A percentile compares a stretch with the other conserved stretches of the same genome.
phyloP scores from a whole-genome alignment of 306 rosid species.

The Quercus glauca region DNA sequence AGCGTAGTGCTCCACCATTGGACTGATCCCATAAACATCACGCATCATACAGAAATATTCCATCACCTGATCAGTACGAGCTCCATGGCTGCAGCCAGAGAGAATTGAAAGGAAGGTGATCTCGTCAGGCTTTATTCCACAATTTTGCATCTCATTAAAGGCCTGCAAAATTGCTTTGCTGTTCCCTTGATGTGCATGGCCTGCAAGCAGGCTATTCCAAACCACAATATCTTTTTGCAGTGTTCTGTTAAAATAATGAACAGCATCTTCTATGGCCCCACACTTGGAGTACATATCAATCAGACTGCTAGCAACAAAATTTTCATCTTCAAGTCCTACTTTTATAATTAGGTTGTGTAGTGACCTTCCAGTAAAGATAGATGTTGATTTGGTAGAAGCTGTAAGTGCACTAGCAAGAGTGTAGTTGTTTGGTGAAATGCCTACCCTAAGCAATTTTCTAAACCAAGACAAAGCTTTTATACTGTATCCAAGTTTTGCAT shows the following conservation, averaged over 20 bases:
- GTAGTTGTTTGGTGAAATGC: neutral
- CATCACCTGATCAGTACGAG: neutral
- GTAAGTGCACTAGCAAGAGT: neutral
- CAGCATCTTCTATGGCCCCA: constrained; percentile 11
- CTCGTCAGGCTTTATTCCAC: neutral
- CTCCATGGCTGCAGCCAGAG: constrained; percentile 4
- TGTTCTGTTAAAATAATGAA: neutral
- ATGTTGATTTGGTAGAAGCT: neutral
- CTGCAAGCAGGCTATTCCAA: constrained; percentile 9
- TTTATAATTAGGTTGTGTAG: neutral
- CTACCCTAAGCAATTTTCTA: neutral
- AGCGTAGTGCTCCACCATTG: neutral
- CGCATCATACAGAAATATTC: neutral
- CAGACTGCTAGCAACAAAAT: neutral
- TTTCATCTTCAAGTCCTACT: neutral
- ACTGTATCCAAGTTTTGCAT: neutral
- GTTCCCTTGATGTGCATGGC: constrained; percentile 3
- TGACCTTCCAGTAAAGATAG: neutral
- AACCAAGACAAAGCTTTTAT: neutral
- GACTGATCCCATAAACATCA: neutral
- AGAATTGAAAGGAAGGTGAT: constrained; percentile 1
- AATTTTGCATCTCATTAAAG: neutral
- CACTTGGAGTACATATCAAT: constrained; percentile 2
- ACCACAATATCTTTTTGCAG: neutral
- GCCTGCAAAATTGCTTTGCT: neutral